These are phyloP conservation scores for Aspergillus sp. DNA, from an alignment of 2,329 filamentous ascomycete genomes.

Conservation along the genomic window DNA sequence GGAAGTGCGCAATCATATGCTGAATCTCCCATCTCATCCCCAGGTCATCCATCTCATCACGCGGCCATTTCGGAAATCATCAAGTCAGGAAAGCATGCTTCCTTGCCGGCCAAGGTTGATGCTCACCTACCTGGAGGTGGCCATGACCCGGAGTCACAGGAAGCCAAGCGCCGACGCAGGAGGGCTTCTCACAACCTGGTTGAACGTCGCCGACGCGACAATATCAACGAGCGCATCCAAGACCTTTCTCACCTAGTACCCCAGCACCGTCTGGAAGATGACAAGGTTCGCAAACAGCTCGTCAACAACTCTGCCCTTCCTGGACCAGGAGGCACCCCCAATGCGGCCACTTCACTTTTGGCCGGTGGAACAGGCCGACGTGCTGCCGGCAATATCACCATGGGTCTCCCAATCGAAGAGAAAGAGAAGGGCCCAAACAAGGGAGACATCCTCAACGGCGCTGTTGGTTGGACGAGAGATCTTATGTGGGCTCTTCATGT, in stretches of 20 bases:
- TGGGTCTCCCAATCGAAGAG: slow-evolving; percentile 88
- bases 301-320: slow-evolving; percentile 89
- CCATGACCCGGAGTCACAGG: slow-evolving; percentile 71
- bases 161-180: slow-evolving; percentile 87
- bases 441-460: slow-evolving; percentile 95
- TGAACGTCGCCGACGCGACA: slow-evolving; percentile 89
- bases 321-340: slow-evolving; percentile 63
- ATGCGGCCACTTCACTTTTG: slow-evolving; percentile 75
- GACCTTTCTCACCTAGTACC: slow-evolving; percentile 93
- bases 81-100: slow-evolving; percentile 77
- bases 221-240: slow-evolving; percentile 98
- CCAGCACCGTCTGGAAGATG: slow-evolving; percentile 87
- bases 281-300: slow-evolving; percentile 93
- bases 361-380: slow-evolving; percentile 81
- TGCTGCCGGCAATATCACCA: slow-evolving; percentile 83
- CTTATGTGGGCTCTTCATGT: slow-evolving; percentile 95
- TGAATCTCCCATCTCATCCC: slow-evolving; percentile 86
- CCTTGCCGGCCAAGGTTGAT: slow-evolving; percentile 83
- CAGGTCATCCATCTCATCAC: slow-evolving; percentile 55
- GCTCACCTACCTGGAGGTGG: slow-evolving; percentile 43
- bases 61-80: slow-evolving; percentile 86
- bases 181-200: slow-evolving; percentile 96
- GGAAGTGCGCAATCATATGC: slow-evolving; percentile 76
- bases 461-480: slow-evolving; percentile 95
- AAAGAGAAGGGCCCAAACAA: slow-evolving; percentile 99